Percentiles rank a stretch among this genome's conserved stretches.
These are phyloP conservation scores for Schizophyllum amplum DNA, from an alignment of 1,284 basidiomycete species.

Conservation along the genomic window DNA sequence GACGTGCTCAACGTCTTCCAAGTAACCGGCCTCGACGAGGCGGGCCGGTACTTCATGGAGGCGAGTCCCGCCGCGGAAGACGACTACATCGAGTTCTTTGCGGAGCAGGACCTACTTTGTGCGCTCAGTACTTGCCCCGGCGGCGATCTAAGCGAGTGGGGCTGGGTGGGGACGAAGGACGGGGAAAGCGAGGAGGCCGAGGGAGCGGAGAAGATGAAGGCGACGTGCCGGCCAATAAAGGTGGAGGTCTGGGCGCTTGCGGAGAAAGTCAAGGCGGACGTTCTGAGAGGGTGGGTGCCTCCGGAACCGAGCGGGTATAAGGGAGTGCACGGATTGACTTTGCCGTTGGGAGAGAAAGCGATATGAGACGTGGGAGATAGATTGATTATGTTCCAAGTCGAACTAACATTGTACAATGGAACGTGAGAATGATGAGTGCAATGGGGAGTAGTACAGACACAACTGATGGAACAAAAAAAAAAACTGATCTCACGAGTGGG, in stretches of 20 bases:
- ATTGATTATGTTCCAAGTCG: no score
- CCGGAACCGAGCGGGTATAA: slow-evolving; percentile 5
- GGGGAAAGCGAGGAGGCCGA: background rate
- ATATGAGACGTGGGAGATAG: no score
- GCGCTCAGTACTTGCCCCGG: slow-evolving; percentile 6
- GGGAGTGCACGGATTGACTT: slow-evolving; percentile 5
- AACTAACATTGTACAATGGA: no score
- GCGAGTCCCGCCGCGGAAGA: slow-evolving; percentile 12
- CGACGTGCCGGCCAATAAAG: slow-evolving; percentile 5
- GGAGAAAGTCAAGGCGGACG: slow-evolving; percentile 1
- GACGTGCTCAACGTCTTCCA: slow-evolving; percentile 18
- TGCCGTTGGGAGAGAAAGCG: slow-evolving; percentile 3
- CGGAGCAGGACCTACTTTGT: slow-evolving; percentile 3
- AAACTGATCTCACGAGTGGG: no score
- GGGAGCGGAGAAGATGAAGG: slow-evolving; percentile 4
- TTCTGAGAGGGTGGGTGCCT: slow-evolving; percentile 3
- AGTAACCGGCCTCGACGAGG: slow-evolving; percentile 14
- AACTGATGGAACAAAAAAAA: no score
- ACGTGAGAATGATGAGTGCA: no score
- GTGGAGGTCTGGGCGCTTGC: slow-evolving; percentile 5
- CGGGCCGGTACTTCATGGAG: slow-evolving; percentile 14
- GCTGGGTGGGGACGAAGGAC: background rate
- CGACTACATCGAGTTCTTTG: slow-evolving; percentile 11
- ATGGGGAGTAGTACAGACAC: no score
- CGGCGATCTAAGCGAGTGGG: slow-evolving; percentile 5